Evolutionary conservation across 768 basidiomycete species (phyloP).

Genomic region (Boletus patriciae): DNA sequence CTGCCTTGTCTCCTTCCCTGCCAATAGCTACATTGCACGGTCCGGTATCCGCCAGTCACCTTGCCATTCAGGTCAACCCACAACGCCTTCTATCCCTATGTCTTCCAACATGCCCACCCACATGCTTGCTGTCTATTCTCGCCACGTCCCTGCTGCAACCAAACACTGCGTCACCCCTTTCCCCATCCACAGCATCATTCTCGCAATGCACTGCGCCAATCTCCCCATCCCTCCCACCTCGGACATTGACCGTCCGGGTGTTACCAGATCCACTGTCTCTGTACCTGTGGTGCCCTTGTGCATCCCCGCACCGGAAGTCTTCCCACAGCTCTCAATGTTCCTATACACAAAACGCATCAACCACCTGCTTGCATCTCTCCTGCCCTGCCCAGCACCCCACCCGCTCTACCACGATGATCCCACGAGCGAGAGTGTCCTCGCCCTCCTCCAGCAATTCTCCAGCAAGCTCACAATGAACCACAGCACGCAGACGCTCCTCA

Average conservation of each 20-base stretch:
- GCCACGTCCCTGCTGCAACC: slow-evolving; percentile 18
- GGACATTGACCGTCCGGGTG: slow-evolving; percentile 9
- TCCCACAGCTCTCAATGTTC: slow-evolving; percentile 61
- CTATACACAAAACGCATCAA: slow-evolving; percentile 67
- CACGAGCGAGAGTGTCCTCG: slow-evolving; percentile 10
- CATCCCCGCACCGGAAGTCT: slow-evolving; percentile 70
- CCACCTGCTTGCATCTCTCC: slow-evolving; percentile 57
- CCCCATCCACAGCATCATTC: slow-evolving; percentile 39
- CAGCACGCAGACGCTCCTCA: slow-evolving; percentile 33
- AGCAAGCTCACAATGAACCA: slow-evolving; percentile 14
- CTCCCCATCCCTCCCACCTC: slow-evolving; percentile 25
- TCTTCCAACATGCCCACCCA: slow-evolving; percentile 34
- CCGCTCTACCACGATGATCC: slow-evolving; percentile 28
- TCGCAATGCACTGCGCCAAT: slow-evolving; percentile 33
- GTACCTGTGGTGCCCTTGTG: slow-evolving; percentile 69
- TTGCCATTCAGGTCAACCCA: too few species aligned
- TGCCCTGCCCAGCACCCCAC: slow-evolving; percentile 45
- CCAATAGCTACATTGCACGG: too few species aligned
- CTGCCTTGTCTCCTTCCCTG: too few species aligned
- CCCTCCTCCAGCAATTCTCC: slow-evolving; percentile 16
- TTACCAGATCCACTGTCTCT: slow-evolving; percentile 19
- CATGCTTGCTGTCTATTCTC: slow-evolving; percentile 33
- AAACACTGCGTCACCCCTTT: slow-evolving; percentile 37
- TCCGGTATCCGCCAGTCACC: slow-evolving; percentile 81
- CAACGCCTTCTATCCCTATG: too few species aligned